phyloP scores from a whole-genome alignment of 1,284 basidiomycete species.

The Ganoderma lucidum region DNA sequence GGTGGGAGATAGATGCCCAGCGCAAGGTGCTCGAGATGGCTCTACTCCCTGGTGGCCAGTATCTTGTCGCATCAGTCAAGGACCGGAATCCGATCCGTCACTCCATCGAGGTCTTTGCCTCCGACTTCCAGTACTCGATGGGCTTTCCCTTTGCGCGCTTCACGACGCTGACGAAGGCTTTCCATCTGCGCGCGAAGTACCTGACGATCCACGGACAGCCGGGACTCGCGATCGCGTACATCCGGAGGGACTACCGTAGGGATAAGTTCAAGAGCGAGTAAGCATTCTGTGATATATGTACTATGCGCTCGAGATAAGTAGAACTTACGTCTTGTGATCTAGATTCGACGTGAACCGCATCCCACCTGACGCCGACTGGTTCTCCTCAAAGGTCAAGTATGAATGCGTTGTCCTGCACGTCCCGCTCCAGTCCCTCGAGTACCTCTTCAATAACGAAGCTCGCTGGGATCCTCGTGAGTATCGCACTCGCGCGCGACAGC shows the following conservation, averaged over 20 bases:
- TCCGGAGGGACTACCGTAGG: conserved; percentile 44
- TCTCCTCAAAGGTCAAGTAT: conserved; percentile 49
- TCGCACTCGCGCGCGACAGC: conserved; percentile 44
- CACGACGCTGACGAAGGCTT: conserved; percentile 59
- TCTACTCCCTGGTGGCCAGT: conserved; percentile 75
- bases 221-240: conserved; percentile 67
- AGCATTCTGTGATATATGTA: conserved; percentile 16
- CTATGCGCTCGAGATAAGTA: background rate
- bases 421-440: conserved; percentile 58
- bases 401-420: conserved; percentile 58
- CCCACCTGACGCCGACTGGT: conserved; percentile 11
- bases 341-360: conserved; percentile 52
- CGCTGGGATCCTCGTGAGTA: conserved; percentile 50
- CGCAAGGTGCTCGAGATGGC: conserved; percentile 64
- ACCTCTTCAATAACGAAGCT: conserved; percentile 55
- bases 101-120: conserved; percentile 59
- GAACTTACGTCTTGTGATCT: conserved; percentile 34
- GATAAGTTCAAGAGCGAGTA: conserved; percentile 7
- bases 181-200: conserved; percentile 70
- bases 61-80: conserved; percentile 66
- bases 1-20: conserved; percentile 48
- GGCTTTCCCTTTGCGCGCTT: conserved; percentile 60
- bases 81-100: conserved; percentile 53
- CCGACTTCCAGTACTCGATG: conserved; percentile 60
- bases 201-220: conserved; percentile 54